phyloP scores from a whole-genome alignment of 108 stramenopile species.

The Nitzschia sp. region DNA sequence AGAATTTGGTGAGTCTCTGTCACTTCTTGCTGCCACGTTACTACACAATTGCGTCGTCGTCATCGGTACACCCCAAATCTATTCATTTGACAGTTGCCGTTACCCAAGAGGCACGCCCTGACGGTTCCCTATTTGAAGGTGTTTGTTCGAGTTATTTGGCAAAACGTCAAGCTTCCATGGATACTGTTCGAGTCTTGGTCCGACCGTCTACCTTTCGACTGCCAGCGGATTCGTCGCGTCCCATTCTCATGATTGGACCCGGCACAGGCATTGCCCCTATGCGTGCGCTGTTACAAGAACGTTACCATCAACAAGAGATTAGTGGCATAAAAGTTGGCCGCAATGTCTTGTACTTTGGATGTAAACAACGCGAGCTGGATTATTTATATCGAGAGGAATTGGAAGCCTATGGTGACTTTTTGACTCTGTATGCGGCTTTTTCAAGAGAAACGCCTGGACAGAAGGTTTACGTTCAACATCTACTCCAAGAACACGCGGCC shows the following conservation, averaged over 20 bases:
- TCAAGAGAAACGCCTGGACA: constrained; percentile 69
- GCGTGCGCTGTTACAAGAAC: constrained; percentile 93
- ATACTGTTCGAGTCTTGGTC: constrained; percentile 76
- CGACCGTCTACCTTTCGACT: constrained; percentile 92
- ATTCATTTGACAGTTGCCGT: constrained; percentile 94
- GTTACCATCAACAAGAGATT: constrained; percentile 47
- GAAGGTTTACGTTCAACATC: constrained; percentile 97
- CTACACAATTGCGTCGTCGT: constrained; percentile 96
- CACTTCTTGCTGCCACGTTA: constrained; percentile 92
- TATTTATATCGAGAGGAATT: constrained; percentile 94
- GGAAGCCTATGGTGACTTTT: constrained; percentile 71
- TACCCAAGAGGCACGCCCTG: constrained; percentile 54
- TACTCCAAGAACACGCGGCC: constrained; percentile 56
- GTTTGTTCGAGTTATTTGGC: constrained; percentile 88
- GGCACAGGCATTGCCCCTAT: constrained; percentile 99
- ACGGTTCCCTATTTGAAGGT: constrained; percentile 73
- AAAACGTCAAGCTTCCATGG: constrained; percentile 27
- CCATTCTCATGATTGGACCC: constrained; percentile 96
- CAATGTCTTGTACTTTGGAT: constrained; percentile 96
- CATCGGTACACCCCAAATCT: constrained; percentile 75
- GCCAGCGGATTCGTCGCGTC: constrained; percentile 57
- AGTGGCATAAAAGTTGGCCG: constrained; percentile 41
- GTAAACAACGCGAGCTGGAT: constrained; percentile 82
- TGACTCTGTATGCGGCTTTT: constrained; percentile 86
- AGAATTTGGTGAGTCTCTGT: constrained; percentile 83